phyloP scores from a whole-genome alignment of 805 yeast genomes.

The Cyberlindnera bimundalis region DNA sequence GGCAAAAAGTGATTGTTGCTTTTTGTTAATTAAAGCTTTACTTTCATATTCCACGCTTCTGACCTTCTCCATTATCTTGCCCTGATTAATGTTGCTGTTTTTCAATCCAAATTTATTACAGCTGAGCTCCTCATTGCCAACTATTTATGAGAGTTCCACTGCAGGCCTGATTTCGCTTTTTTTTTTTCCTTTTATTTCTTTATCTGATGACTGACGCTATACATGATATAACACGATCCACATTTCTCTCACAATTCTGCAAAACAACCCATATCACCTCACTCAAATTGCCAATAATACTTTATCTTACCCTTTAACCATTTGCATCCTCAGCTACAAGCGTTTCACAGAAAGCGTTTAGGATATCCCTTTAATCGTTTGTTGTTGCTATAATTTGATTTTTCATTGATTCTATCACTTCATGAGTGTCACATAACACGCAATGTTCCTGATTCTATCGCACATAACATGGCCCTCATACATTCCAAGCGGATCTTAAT shows the following conservation, averaged over 20 bases:
- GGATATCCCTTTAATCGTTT: not conserved
- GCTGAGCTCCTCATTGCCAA: no score
- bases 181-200: not conserved
- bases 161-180: no score
- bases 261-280: not conserved
- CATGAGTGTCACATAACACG: no score
- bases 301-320: not conserved
- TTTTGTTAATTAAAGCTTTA: not conserved
- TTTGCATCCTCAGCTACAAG: not conserved
- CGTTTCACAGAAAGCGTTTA: not conserved
- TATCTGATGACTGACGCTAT: conserved; percentile 6
- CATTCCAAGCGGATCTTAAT: no score
- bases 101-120: no score
- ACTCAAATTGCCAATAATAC: not conserved
- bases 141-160: no score
- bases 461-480: not conserved
- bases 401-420: no score
- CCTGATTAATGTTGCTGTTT: no score
- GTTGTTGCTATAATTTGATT: not conserved
- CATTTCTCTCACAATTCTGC: not conserved
- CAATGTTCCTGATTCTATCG: not conserved
- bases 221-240: conserved; percentile 8
- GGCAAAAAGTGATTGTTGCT: conserved; percentile 22
- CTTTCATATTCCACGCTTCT: not conserved
- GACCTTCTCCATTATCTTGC: no score